Base-by-base conservation (phyloP, 495 filamentous ascomycete genomes). In the Sordaria brevicollis region DNA sequence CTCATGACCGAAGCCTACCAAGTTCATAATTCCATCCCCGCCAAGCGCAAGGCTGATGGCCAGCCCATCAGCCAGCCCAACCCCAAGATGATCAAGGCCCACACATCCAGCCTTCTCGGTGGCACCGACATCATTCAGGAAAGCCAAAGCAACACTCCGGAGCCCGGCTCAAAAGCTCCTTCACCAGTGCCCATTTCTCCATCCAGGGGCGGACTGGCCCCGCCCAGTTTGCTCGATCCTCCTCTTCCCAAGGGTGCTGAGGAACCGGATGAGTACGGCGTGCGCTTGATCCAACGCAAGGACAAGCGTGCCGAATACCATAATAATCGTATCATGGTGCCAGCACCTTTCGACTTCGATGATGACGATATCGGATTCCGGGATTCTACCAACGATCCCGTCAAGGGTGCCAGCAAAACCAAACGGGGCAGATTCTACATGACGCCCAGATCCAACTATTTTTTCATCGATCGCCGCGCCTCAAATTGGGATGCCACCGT, bases 311-410 rank as follows among this genome's bases (percentile, higher is more conserved):
- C 76, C 9, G 79, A 77, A 29, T 65, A 71, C 13, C 76, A 73
- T n/a, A 78, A 80, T 67, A 84, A 83, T 71, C 81, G 83, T 6
- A 78, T 84, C 66, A 79, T 84, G 71, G 72, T 81, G 11, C 81
- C 81, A 33, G 77, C 72, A 33, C 11, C 74, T 0, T 82, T 81
- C 65, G 74, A 79, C 33, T 84, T 74, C 35, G 77, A 78, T 29
- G 76, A 80, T 15, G 54, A 78, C 5, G 81, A 85, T 68, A 84
- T 85, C 41, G 83, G 83, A n/a, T 83, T 84, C 69, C 83, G 83
- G 5, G 83, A 84, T 57, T 84, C 83, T 13, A 77, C 81, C 68
- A 84, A 84, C 69, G 79, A 78, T 67, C 76, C 77, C 65, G 74
- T 76, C 35, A 81, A 81, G 72, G 77, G 78, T 36, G 78, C 79